Base-by-base conservation (phyloP, 257 asterid genomes). In the Nicotiana knightiana region DNA sequence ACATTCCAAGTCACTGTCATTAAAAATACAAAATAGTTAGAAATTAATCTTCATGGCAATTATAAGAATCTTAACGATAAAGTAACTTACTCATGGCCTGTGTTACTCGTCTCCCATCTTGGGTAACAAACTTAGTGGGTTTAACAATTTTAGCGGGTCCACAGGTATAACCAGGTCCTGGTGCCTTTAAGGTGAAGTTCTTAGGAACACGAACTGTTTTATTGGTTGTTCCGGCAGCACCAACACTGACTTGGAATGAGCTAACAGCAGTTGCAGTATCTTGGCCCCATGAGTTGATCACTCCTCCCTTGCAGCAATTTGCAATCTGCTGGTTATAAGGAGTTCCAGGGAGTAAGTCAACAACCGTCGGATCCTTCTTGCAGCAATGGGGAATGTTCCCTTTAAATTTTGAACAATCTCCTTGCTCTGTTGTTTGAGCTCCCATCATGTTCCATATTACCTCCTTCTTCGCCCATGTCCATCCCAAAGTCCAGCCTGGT, bases 1-100 rank as follows among this genome's bases (percentile, higher is more conserved):
- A 92, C 68, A 6, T 93, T 91, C 97, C 97, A 93, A 28, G 97
- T 92, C 97, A 93, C 97, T 93, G 97, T 90, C 87, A 80, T n/a
- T 48, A 76, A 68, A 82, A 79, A 10, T 43, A 58, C 7, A 67
- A 67, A 81, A 82, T 51, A 78, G 17, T 76, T 54, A 70, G 64
- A 28, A 81, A 73, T n/a, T 11, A 43, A 46, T 73, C 43, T 6
- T 48, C 79, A 13, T 7, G 79, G 67, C 12, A 39, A 76, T 48
- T 58, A 75, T 78, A 79, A 28, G 30, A 28, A 28, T 28, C 30
- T 28, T 28, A 28, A 28, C 1, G 30, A 28, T 28, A 28, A 28
- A 28, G 30, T 28, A 28, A 85, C 97, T 88, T 84, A 93, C 97
- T 93, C 97, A 93, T 90, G 35, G 96, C 95, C 77, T 89, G 97